A percentile compares a stretch with the other conserved stretches of the same genome.
phyloP scores from a whole-genome alignment of 805 yeast species.

The Zygotorulaspora chibaensis region DNA sequence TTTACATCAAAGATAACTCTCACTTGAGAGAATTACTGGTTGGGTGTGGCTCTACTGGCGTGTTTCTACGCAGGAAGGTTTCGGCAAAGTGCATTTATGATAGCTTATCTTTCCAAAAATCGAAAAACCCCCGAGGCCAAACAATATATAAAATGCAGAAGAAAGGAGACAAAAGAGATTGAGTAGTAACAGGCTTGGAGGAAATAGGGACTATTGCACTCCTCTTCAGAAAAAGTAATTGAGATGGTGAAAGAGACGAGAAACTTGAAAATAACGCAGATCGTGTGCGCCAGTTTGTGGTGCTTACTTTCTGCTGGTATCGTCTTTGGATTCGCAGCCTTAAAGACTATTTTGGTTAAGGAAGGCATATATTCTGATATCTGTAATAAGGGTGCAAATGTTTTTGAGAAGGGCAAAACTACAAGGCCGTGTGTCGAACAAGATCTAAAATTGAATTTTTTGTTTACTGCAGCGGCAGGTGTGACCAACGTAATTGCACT shows the following conservation, averaged over 20 bases:
- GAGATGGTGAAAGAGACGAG: slow-evolving; percentile 1
- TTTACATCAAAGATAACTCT: too few relatives aligned
- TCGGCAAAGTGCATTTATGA: slow-evolving; percentile 11
- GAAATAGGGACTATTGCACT: not conserved
- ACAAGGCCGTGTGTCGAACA: slow-evolving; percentile 58
- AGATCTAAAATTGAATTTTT: slow-evolving; percentile 72
- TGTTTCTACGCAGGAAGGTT: not conserved
- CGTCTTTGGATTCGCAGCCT: slow-evolving; percentile 92
- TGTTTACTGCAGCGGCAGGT: slow-evolving; percentile 85
- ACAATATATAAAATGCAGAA: too few relatives aligned
- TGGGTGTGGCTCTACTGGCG: not conserved
- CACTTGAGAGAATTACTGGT: too few relatives aligned
- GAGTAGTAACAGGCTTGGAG: not conserved
- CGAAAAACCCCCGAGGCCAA: too few relatives aligned
- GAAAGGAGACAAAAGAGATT: not conserved
- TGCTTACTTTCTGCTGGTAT: slow-evolving; percentile 91
- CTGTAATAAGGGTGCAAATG: slow-evolving; percentile 39
- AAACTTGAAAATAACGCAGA: slow-evolving; percentile 40
- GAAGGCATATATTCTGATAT: slow-evolving; percentile 71
- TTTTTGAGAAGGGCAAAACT: not conserved
- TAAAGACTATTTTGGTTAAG: slow-evolving; percentile 72
- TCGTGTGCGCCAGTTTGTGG: slow-evolving; percentile 75
- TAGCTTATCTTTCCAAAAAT: too few relatives aligned
- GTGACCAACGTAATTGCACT: slow-evolving; percentile 80
- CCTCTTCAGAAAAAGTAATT: not conserved